Conservation (phyloP, 345 rosid genomes). For the Rhodamnia argentea region DNA sequence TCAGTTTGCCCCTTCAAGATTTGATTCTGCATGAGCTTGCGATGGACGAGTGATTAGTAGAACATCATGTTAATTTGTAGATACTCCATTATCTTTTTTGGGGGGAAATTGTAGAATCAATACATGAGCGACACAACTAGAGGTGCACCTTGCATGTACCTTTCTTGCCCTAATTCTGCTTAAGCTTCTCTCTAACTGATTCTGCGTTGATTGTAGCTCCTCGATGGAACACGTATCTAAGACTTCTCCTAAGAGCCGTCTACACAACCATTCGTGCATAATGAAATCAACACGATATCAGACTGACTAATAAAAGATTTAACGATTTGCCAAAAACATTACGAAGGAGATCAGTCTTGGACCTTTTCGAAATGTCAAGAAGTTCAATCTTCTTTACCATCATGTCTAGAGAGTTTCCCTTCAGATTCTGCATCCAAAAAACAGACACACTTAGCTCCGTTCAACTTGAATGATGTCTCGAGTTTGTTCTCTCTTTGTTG, state of each 20-base stretch:
- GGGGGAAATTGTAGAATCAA: not conserved
- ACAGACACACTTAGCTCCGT: not conserved
- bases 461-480: not conserved
- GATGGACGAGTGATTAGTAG: not conserved
- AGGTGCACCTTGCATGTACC: constrained; percentile 20
- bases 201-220: constrained; percentile 55
- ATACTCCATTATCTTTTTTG: not conserved
- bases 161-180: constrained; percentile 58
- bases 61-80: not conserved
- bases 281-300: not conserved
- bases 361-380: constrained; percentile 51
- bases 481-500: not conserved
- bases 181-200: constrained; percentile 64
- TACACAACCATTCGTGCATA: constrained; percentile 3
- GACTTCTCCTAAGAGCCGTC: constrained; percentile 55
- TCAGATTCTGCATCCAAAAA: constrained; percentile 24
- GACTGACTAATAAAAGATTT: not conserved
- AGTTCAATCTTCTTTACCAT: constrained; percentile 52
- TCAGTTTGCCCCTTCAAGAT: constrained; percentile 42
- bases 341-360: not conserved
- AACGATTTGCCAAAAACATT: not conserved
- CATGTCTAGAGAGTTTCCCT: constrained; percentile 34
- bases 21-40: constrained; percentile 29
- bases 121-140: not conserved
- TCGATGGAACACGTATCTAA: constrained; percentile 39